Evolutionary conservation across 352 stramenopile genomes (phyloP).

Genomic region (Phytophthora melonis): DNA sequence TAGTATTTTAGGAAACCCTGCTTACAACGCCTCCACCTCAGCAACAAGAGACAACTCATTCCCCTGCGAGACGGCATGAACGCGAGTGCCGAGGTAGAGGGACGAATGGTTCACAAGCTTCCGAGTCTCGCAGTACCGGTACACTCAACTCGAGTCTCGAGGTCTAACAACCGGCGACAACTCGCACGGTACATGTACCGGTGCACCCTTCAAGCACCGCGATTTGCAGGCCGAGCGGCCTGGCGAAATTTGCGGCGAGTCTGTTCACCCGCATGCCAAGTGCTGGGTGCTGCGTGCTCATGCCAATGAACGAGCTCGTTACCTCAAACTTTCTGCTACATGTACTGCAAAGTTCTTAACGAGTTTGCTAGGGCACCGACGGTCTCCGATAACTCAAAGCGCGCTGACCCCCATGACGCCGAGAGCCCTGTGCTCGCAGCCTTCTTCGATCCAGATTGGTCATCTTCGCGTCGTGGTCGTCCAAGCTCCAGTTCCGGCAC

Average conservation of each 20-base stretch:
- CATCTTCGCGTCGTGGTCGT: background rate
- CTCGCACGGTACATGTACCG: background rate
- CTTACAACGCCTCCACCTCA: background rate
- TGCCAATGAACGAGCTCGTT: too few relatives aligned
- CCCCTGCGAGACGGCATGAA: too few relatives aligned
- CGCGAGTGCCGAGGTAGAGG: background rate
- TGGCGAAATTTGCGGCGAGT: background rate
- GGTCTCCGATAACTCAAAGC: too few relatives aligned
- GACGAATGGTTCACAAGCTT: background rate
- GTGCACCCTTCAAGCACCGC: background rate
- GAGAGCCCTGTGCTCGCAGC: too few relatives aligned
- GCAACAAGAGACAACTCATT: background rate
- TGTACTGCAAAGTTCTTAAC: background rate
- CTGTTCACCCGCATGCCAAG: background rate
- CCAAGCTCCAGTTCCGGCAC: background rate
- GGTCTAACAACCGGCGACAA: background rate
- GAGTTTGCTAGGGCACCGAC: background rate
- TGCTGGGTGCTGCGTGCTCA: background rate
- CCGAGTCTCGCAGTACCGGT: background rate
- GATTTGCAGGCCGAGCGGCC: background rate
- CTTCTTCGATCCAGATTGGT: background rate
- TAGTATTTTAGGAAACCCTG: too few relatives aligned
- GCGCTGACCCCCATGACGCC: too few relatives aligned
- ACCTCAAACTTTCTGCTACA: too few relatives aligned
- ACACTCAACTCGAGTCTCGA: too few relatives aligned